These are phyloP conservation scores for Schrenkiella parvula DNA, from an alignment of 345 rosid species.

Conservation along the genomic window DNA sequence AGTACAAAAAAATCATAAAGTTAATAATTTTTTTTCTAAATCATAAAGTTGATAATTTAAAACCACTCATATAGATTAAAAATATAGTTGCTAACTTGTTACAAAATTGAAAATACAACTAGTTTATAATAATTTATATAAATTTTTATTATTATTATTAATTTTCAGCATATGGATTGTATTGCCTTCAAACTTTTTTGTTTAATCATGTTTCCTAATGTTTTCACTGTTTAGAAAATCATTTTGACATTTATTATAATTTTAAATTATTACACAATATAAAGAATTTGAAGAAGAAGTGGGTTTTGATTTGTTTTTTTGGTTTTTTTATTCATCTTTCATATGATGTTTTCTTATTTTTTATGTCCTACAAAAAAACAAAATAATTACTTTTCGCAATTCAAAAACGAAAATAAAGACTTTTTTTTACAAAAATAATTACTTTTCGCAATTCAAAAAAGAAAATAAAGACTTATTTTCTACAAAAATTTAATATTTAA, in stretches of 20 bases:
- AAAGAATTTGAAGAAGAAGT: not conserved
- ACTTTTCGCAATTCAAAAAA: not conserved
- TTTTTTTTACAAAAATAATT: not conserved
- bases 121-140: not conserved
- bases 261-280: not conserved
- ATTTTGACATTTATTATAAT: not conserved
- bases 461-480: not conserved
- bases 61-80: no score
- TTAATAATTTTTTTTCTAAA: no score
- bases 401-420: not conserved
- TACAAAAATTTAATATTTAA: not conserved
- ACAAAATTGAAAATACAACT: not conserved
- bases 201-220: not conserved
- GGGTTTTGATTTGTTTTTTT: constrained; percentile 7
- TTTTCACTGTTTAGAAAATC: not conserved
- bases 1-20: not conserved
- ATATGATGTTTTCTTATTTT: not conserved
- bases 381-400: not conserved
- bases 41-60: no score
- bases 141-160: no score
- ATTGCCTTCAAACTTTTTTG: not conserved
- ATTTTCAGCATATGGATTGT: not conserved
- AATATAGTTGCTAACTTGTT: not conserved
- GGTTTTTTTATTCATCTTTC: not conserved
- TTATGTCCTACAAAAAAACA: not conserved